phyloP scores from a whole-genome alignment of 2,329 filamentous ascomycete genomes.

The Aspergillus spinulosporus region DNA sequence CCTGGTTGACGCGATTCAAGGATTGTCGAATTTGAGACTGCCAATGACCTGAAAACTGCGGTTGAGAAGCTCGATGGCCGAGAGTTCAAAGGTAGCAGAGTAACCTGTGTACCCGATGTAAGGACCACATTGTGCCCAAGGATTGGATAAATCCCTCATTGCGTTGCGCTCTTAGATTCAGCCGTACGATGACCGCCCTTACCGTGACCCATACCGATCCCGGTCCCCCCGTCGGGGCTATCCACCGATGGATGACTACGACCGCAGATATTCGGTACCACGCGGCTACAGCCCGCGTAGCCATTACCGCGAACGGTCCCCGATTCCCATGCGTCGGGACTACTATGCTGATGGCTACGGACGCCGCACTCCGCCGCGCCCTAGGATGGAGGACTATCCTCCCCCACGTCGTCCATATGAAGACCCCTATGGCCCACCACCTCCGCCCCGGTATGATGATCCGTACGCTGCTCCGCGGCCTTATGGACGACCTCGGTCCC shows the following conservation, averaged over 20 bases:
- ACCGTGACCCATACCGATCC: conserved; percentile 72
- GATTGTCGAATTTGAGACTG: conserved; percentile 97
- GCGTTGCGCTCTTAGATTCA: conserved; percentile 61
- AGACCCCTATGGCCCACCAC: conserved; percentile 59
- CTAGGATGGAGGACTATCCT: conserved; percentile 74
- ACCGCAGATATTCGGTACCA: conserved; percentile 74
- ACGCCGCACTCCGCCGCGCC: conserved; percentile 77
- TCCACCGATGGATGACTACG: conserved; percentile 74
- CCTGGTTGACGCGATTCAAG: conserved; percentile 51
- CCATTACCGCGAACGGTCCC: conserved; percentile 83
- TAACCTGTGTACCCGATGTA: conserved; percentile 87
- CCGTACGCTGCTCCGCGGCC: conserved; percentile 59
- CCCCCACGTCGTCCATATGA: conserved; percentile 59
- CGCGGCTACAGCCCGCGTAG: conserved; percentile 83
- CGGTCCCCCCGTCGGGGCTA: conserved; percentile 72
- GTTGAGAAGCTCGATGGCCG: conserved; percentile 92
- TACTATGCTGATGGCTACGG: conserved; percentile 80
- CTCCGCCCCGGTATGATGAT: conserved; percentile 58
- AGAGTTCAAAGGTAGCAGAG: conserved; percentile 87
- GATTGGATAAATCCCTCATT: conserved; percentile 25
- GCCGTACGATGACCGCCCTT: conserved; percentile 65
- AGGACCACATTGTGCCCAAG: conserved; percentile 36
- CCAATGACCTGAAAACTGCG: conserved; percentile 81
- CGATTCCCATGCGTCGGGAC: conserved; percentile 68
- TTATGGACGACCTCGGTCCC: conserved; percentile 51